Evolutionary conservation across 176 grass and related monocot genomes (phyloP), one percentile per base, ranked within the genome.

Genomic region (Avena insularis): DNA sequence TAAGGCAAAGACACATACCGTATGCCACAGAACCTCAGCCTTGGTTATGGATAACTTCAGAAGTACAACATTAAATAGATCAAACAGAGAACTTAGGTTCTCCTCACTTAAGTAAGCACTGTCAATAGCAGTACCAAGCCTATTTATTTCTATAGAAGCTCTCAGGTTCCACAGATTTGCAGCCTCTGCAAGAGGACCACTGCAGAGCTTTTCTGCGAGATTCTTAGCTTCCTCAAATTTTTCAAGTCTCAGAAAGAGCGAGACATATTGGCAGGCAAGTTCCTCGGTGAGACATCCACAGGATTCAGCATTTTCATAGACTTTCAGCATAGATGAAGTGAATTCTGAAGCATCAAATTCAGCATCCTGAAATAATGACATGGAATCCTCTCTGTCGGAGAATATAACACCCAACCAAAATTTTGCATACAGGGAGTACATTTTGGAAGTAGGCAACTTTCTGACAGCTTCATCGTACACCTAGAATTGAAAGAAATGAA

Each of bases 391-490:
- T 81, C 75, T 87, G 36, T 85, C 54, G 13, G 89, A 56, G 70
- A 77, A 87, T 68, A 96, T 11, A 59, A 90, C 77, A 83, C 89
- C 91, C 70, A 84, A 79, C 90, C 84, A 99, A 83, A 99, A 99
- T 40, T 96, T 89, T 77, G 90, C 89, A 82, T 94, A 99, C 55
- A 99, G 75, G 29, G 90, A 93, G 75, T 89, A 96, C 97, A 99
- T 99, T 93, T 88, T 91, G 76, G 82, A 85, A 57, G 94, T 99
- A 64, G 86, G 87, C 57, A 96, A 87, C 14, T 58, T 85, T 90
- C 90, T 91, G 63, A 93, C 23, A 86, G 94, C 97, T 88, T 99
- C 97, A 84, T 91, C 94, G 31, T 91, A 96, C 23, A 99, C 90
- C 94, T 99, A 71, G 8, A 88, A 85, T 77, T 13, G 59, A 86